Conservation (phyloP, 2,329 filamentous ascomycete genomes). For the Exophiala calicioides region DNA sequence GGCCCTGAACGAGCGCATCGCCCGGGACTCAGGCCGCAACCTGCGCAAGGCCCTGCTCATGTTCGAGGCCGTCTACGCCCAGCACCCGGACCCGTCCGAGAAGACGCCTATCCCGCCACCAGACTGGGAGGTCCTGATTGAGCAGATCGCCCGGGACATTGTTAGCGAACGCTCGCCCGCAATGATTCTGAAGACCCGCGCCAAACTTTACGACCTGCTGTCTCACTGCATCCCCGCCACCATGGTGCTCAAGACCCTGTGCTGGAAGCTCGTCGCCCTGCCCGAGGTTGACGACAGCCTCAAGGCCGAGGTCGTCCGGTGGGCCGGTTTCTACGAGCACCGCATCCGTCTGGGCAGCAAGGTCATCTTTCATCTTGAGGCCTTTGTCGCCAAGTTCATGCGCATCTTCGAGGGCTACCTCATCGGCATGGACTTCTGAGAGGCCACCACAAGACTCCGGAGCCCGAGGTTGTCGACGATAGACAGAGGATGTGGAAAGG, state of each 20-base stretch:
- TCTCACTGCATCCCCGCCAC: conserved; percentile 97
- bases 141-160: conserved; percentile 88
- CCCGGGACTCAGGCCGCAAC: conserved; percentile 87
- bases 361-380: conserved; percentile 96
- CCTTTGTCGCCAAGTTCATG: conserved; percentile 99
- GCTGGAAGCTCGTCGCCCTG: conserved; percentile 81
- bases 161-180: conserved; percentile 90
- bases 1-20: conserved; percentile 79
- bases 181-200: conserved; percentile 80
- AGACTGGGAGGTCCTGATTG: conserved; percentile 93
- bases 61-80: conserved; percentile 95
- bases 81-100: conserved; percentile 67
- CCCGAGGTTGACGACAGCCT: conserved; percentile 77
- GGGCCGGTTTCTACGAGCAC: conserved; percentile 97
- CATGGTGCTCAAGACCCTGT: conserved; percentile 89
- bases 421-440: conserved; percentile 27
- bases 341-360: conserved; percentile 87
- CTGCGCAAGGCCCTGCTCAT: conserved; percentile 86
- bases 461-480: too few species aligned
- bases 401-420: conserved; percentile 84
- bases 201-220: conserved; percentile 94
- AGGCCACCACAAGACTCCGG: too few species aligned
- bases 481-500: too few species aligned
- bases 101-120: conserved; percentile 87
- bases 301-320: conserved; percentile 89